Evolutionary conservation across 2,329 filamentous ascomycete species (phyloP).

Genomic region (Pestalotiopsis sp.): DNA sequence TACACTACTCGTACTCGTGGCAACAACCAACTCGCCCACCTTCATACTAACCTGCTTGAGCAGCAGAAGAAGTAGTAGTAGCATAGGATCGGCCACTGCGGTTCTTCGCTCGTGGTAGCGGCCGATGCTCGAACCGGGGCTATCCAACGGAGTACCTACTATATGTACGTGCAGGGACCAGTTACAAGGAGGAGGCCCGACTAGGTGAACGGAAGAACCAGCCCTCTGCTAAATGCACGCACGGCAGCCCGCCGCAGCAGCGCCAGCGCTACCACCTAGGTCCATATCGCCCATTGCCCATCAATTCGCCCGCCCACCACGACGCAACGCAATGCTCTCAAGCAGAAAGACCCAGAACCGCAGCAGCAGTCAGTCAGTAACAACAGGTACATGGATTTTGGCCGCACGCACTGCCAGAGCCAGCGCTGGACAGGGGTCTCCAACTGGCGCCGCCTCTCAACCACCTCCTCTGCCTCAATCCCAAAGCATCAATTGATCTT

Average conservation of each 20-base stretch:
- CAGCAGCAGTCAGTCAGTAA: not conserved
- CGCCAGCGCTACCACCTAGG: not conserved
- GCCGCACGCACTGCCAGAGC: not conserved
- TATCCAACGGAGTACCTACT: not conserved
- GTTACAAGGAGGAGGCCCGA: not conserved
- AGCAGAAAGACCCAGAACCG: constrained; percentile 1
- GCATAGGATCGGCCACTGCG: not conserved
- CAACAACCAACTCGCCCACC: not conserved
- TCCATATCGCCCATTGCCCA: not conserved
- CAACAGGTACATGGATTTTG: not conserved
- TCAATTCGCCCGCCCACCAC: not conserved
- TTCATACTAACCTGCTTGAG: not conserved
- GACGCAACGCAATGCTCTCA: not conserved
- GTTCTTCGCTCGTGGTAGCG: not conserved
- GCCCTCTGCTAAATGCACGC: not conserved
- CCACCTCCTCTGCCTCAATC: constrained; percentile 14
- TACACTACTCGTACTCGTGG: not conserved
- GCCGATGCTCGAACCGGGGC: constrained; percentile 1
- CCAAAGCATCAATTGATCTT: constrained; percentile 27
- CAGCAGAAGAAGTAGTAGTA: not conserved
- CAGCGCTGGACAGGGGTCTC: constrained; percentile 12
- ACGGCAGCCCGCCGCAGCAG: not conserved
- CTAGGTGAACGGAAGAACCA: not conserved
- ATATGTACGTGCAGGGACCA: not conserved
- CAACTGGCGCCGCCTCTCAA: constrained; percentile 11